These are phyloP conservation scores for Penicillium canariense DNA, from an alignment of 495 filamentous ascomycete genomes.

Conservation along the genomic window DNA sequence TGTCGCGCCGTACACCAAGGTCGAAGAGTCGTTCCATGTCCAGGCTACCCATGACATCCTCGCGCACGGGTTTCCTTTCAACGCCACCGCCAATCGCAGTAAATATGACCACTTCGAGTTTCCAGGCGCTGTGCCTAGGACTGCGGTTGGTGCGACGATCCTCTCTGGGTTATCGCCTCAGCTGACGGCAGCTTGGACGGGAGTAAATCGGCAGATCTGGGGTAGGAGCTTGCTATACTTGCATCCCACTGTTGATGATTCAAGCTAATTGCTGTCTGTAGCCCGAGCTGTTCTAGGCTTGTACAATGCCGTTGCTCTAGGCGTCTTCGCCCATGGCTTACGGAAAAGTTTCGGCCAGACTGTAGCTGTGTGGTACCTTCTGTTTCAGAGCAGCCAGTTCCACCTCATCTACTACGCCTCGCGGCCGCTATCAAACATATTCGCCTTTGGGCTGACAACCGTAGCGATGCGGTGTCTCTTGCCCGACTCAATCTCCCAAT, in stretches of 20 bases:
- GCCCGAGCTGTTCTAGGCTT: constrained; percentile 78
- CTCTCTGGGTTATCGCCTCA: constrained; percentile 50
- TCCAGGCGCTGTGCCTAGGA: constrained; percentile 85
- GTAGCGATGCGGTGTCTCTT: constrained; percentile 70
- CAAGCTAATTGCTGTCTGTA: constrained; percentile 22
- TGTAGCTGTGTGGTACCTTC: constrained; percentile 75
- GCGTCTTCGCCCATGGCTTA: constrained; percentile 61
- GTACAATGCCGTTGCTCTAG: constrained; percentile 67
- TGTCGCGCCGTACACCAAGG: constrained; percentile 90
- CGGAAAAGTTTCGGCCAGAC: constrained; percentile 64
- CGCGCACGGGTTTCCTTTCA: constrained; percentile 68
- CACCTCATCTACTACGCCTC: constrained; percentile 94
- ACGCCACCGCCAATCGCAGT: constrained; percentile 43
- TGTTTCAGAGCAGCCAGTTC: constrained; percentile 85
- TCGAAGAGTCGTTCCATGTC: constrained; percentile 98
- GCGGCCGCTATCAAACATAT: constrained; percentile 92
- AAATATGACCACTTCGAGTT: constrained; percentile 91
- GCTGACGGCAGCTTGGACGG: constrained; percentile 45
- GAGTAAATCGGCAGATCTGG: constrained; percentile 51
- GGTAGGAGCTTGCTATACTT: constrained; percentile 31
- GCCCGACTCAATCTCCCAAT: constrained; percentile 47
- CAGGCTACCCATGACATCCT: constrained; percentile 92
- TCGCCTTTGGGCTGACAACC: constrained; percentile 82
- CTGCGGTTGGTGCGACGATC: constrained; percentile 75
- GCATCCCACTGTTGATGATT: not conserved